A percentile compares a stretch with the other conserved stretches of the same genome.
Evolutionary conservation across 2,329 filamentous ascomycete genomes (phyloP).

Genomic region (Trichoderma breve): DNA sequence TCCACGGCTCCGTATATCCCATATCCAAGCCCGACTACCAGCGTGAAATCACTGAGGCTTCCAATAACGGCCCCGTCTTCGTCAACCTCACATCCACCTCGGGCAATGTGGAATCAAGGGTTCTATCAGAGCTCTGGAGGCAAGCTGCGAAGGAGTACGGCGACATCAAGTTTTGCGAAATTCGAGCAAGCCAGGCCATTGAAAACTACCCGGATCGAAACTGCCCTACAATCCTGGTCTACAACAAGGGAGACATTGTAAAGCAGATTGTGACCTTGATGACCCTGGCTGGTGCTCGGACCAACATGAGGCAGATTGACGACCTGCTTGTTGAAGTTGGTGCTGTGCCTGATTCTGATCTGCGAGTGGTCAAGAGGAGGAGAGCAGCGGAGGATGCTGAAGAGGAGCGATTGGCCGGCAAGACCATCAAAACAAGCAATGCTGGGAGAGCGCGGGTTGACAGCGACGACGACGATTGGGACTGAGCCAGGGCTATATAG

Average conservation of each 20-base stretch:
- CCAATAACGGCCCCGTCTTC: slow-evolving; percentile 64
- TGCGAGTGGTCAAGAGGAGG: slow-evolving; percentile 66
- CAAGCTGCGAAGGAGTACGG: slow-evolving; percentile 81
- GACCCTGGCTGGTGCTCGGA: slow-evolving; percentile 71
- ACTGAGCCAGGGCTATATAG: slow-evolving; percentile 41
- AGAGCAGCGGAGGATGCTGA: slow-evolving; percentile 59
- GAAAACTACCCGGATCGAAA: slow-evolving; percentile 95
- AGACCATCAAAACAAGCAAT: slow-evolving; percentile 53
- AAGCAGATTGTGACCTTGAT: slow-evolving; percentile 88
- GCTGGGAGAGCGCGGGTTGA: slow-evolving; percentile 43
- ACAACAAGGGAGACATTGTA: slow-evolving; percentile 88
- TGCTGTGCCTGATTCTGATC: slow-evolving; percentile 74
- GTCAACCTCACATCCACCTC: slow-evolving; percentile 79
- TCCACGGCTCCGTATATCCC: slow-evolving; percentile 89
- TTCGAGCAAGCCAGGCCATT: slow-evolving; percentile 86
- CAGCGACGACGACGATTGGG: slow-evolving; percentile 58
- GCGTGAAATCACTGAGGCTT: slow-evolving; percentile 88
- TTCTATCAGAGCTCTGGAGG: slow-evolving; percentile 82
- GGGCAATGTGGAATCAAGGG: slow-evolving; percentile 80
- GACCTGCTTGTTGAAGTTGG: slow-evolving; percentile 78
- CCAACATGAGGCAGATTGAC: slow-evolving; percentile 73
- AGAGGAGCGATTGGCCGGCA: slow-evolving; percentile 52
- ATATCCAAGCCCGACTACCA: slow-evolving; percentile 93
- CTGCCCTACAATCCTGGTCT: slow-evolving; percentile 89
- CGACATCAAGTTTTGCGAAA: slow-evolving; percentile 97